These are phyloP conservation scores for Xylaria scruposa DNA, from an alignment of 495 filamentous ascomycete genomes.

Conservation along the genomic window DNA sequence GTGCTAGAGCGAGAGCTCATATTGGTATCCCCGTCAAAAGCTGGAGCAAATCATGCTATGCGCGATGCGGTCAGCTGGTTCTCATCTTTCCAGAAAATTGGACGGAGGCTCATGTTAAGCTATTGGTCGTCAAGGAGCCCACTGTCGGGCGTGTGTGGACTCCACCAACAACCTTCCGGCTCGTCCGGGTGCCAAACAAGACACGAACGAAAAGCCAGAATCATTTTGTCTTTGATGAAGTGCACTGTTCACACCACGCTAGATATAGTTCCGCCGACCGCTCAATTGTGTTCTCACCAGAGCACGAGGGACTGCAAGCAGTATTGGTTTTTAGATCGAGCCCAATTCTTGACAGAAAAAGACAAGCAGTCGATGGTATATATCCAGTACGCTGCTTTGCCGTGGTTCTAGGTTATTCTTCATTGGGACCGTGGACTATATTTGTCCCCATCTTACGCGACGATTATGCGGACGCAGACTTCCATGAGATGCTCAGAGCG, in stretches of 20 bases:
- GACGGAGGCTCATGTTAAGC: not conserved
- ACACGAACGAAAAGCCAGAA: slow-evolving; percentile 1
- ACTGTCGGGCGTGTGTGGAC: not conserved
- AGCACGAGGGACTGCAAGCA: not conserved
- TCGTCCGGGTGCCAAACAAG: slow-evolving; percentile 12
- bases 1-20: not conserved
- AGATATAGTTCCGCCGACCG: not conserved
- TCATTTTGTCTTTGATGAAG: not conserved
- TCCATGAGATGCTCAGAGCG: not conserved
- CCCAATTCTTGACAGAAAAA: slow-evolving; percentile 5
- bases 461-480: not conserved
- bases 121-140: slow-evolving; percentile 21
- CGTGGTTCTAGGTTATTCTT: slow-evolving; percentile 7
- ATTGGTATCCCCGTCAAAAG: slow-evolving; percentile 13
- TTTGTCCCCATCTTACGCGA: slow-evolving; percentile 22
- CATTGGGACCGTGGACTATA: slow-evolving; percentile 3
- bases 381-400: slow-evolving; percentile 12
- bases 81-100: slow-evolving; percentile 15
- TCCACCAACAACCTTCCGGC: not conserved
- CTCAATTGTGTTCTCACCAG: not conserved
- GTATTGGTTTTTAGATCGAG: not conserved
- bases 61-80: slow-evolving; percentile 16
- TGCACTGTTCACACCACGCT: slow-evolving; percentile 6
- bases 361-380: not conserved
- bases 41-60: not conserved